Conservation (phyloP, 2,329 filamentous ascomycete genomes). For the Fusarium albosuccineum region DNA sequence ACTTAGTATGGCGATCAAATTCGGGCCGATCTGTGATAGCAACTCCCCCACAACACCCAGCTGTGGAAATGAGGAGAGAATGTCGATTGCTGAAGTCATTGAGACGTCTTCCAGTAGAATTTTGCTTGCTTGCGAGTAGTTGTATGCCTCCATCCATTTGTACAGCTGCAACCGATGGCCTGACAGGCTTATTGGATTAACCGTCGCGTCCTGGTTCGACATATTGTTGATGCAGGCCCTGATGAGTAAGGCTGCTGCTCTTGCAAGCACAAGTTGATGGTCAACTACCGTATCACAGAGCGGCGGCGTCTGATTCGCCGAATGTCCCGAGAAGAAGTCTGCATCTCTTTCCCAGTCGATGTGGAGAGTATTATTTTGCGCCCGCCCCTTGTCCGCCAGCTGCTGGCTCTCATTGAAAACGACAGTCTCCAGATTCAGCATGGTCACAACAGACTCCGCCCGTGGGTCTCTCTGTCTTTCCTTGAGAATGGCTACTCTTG, state of each 20-base stretch:
- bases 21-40: conserved; percentile 22
- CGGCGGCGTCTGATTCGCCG: background rate
- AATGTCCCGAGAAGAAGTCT: background rate
- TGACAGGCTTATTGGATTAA: background rate
- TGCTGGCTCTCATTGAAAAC: background rate
- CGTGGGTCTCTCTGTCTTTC: background rate
- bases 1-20: conserved; percentile 11
- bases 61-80: conserved; percentile 16
- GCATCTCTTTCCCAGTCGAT: conserved; percentile 5
- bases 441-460: background rate
- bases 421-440: background rate
- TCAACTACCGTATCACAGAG: background rate
- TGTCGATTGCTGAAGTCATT: conserved; percentile 27
- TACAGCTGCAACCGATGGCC: background rate
- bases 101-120: conserved; percentile 11
- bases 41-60: conserved; percentile 22
- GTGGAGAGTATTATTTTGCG: background rate
- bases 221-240: conserved; percentile 6
- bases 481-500: background rate
- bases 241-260: background rate
- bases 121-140: conserved; percentile 1
- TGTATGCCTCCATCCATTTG: conserved; percentile 7
- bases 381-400: background rate
- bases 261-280: background rate
- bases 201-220: background rate